Evolutionary conservation across 768 basidiomycete species (phyloP), one percentile per base, ranked within the genome.

Genomic region (Coprinopsis strossmayeri): DNA sequence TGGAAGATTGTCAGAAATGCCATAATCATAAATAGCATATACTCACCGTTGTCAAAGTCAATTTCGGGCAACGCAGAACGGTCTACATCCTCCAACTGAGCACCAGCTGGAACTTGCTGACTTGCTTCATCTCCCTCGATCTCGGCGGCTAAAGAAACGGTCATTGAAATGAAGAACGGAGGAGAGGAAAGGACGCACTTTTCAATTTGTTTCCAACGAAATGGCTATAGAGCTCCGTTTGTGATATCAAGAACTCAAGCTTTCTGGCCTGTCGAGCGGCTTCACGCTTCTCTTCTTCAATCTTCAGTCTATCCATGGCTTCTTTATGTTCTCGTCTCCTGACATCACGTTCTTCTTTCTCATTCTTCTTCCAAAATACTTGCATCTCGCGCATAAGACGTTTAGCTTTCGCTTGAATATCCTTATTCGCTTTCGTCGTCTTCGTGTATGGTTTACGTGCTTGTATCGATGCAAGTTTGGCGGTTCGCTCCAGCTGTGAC

Each of bases 201-300:
- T 90, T 90, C 46, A 91, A 77, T 69, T 98, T 98, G 68, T 84
- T 96, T 26, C 95, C 95, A 50, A 99, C 93, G 76, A 99, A 98
- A 70, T 99, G 96, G 56, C 91, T 93, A 68, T 98, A 99, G 5
- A 98, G 78, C 64, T 99, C 96, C 2, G 96, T 98, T 67, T 98
- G 95, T 51, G 91, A 97, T 65, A 99, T 93, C 66, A 99, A 73
- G 70, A 98, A 99, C 69, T 99, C 96, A 21, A 99, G 80, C 65
- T 98, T 97, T 56, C 95, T 79, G 11, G 93, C 91, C 64, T 95
- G 91, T 45, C 96, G 75, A 32, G 93, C 87, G 11, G 89, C 87
- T 67, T 99, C 96, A 34, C 95, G 78, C 61, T 83, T 89, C 67
- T 96, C 92, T 63, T 95, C 93, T 64, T 95, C 92, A 26, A 90